Percentiles rank a stretch among this genome's conserved stretches.
Conservation (phyloP, 768 basidiomycete species). For the Rhodotorula graminis region DNA sequence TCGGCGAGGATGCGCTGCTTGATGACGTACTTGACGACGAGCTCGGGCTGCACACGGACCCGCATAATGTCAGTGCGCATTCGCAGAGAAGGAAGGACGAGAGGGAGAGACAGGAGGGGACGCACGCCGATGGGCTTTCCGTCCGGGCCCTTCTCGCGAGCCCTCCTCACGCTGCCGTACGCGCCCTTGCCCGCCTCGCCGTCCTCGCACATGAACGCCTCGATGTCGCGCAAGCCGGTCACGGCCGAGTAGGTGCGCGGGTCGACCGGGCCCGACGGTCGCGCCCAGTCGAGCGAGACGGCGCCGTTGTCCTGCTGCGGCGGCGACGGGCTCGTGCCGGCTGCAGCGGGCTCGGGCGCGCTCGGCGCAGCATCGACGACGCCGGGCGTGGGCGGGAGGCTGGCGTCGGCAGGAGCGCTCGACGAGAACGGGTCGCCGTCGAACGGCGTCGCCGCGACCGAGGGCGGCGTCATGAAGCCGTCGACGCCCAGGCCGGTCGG, state of each 20-base stretch:
- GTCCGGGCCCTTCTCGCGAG: slow-evolving; percentile 67
- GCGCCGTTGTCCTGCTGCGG: not conserved
- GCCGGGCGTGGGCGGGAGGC: slow-evolving; percentile 8
- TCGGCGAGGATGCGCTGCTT: slow-evolving; percentile 97
- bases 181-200: slow-evolving; percentile 85
- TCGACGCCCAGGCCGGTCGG: not conserved
- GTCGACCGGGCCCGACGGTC: slow-evolving; percentile 46
- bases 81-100: not conserved
- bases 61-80: slow-evolving; percentile 21
- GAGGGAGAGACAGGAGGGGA: not conserved
- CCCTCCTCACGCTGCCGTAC: slow-evolving; percentile 90
- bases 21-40: slow-evolving; percentile 97
- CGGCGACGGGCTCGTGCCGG: slow-evolving; percentile 7
- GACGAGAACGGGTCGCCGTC: slow-evolving; percentile 25
- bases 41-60: slow-evolving; percentile 58
- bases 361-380: not conserved
- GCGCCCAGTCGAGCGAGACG: slow-evolving; percentile 43
- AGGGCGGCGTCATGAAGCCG: slow-evolving; percentile 7
- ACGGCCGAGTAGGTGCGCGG: slow-evolving; percentile 47
- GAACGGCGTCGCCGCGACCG: not conserved
- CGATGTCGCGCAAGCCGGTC: slow-evolving; percentile 66
- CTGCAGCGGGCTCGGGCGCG: not conserved
- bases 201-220: slow-evolving; percentile 75
- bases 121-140: slow-evolving; percentile 75
- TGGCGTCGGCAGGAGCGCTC: not conserved